Evolutionary conservation across 768 basidiomycete species (phyloP).

Genomic region (Lactarius trivialis): DNA sequence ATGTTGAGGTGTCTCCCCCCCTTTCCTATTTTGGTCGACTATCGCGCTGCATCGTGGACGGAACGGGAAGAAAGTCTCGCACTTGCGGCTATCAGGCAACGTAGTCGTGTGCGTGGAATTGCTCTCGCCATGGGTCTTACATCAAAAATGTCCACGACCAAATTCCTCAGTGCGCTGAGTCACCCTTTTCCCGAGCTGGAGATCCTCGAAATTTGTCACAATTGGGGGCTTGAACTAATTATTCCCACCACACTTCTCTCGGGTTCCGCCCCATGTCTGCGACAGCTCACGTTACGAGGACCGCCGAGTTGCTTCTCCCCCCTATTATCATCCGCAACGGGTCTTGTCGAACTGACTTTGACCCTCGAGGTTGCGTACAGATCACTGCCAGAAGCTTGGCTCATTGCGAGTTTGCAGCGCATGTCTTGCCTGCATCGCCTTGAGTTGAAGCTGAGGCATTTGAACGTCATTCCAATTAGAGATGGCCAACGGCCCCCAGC

Average conservation of each 20-base stretch:
- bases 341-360: background rate
- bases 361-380: background rate
- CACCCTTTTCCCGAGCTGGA: slow-evolving; percentile 1
- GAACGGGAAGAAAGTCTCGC: background rate
- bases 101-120: background rate
- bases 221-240: background rate
- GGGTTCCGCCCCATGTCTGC: background rate
- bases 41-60: background rate
- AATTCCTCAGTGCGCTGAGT: background rate
- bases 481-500: background rate
- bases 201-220: background rate
- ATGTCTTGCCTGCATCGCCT: background rate
- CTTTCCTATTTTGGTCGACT: background rate
- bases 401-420: background rate
- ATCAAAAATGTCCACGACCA: accelerated
- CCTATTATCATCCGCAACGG: background rate
- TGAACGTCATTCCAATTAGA: accelerated
- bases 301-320: background rate
- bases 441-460: background rate
- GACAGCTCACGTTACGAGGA: background rate
- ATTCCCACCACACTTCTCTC: background rate
- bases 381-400: background rate
- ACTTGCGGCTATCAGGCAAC: background rate
- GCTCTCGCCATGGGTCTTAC: background rate
- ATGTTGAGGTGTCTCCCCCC: background rate